Evolutionary conservation across 2,329 filamentous ascomycete species (phyloP).

Genomic region (Aspergillus quadricinctus): DNA sequence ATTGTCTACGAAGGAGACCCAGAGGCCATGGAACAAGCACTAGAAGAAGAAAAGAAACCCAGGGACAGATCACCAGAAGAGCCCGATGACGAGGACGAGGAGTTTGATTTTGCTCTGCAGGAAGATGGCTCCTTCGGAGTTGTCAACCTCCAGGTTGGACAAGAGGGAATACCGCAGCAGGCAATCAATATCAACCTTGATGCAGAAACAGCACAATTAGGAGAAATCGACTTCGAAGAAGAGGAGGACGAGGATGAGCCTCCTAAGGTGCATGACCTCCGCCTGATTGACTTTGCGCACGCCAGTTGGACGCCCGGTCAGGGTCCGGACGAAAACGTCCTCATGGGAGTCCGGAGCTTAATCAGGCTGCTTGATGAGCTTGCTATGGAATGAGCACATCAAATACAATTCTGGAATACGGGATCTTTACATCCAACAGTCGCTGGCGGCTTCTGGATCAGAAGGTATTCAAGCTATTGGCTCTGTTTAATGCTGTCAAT

Average conservation of each 20-base stretch:
- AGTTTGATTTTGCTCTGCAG: slow-evolving; percentile 23
- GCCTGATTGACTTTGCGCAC: slow-evolving; percentile 96
- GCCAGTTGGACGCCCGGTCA: slow-evolving; percentile 75
- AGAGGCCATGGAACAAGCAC: slow-evolving; percentile 48
- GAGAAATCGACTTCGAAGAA: slow-evolving; percentile 48
- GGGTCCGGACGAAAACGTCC: slow-evolving; percentile 79
- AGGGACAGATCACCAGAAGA: slow-evolving; percentile 23
- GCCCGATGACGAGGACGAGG: slow-evolving; percentile 28
- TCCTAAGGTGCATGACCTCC: slow-evolving; percentile 71
- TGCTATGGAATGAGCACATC: slow-evolving; percentile 26
- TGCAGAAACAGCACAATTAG: slow-evolving; percentile 36
- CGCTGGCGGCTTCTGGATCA: slow-evolving; percentile 23
- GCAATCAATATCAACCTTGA: slow-evolving; percentile 34
- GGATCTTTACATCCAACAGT: slow-evolving; percentile 12
- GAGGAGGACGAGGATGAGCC: slow-evolving; percentile 54
- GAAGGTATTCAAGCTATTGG: neutral
- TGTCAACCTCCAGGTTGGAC: slow-evolving; percentile 26
- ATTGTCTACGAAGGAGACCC: slow-evolving; percentile 64
- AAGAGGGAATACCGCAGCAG: slow-evolving; percentile 25
- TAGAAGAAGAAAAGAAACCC: slow-evolving; percentile 42
- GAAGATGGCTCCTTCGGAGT: slow-evolving; percentile 29
- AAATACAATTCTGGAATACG: slow-evolving; percentile 2
- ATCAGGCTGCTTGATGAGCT: slow-evolving; percentile 67
- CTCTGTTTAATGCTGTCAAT: neutral
- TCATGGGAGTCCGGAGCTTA: slow-evolving; percentile 70